Conservation (phyloP, 352 stramenopile genomes). For the Phytophthora hybrid region DNA sequence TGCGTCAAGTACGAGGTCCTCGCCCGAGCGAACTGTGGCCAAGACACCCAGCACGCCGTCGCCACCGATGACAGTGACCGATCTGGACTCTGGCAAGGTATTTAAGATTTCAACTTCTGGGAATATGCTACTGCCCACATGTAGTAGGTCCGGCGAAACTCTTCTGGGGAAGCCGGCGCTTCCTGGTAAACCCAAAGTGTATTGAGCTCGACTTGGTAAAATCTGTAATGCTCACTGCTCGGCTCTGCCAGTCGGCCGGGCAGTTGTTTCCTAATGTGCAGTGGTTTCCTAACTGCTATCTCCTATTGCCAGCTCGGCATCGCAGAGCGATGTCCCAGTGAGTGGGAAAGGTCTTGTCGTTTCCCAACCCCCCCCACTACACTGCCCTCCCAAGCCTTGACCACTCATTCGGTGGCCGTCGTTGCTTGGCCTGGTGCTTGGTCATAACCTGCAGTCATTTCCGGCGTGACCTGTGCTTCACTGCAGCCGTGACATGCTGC, state of each 20-base stretch:
- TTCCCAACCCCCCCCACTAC: neutral
- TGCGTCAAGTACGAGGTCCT: constrained; percentile 3
- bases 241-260: no score
- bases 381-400: neutral
- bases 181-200: no score
- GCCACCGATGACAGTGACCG: constrained; percentile 64
- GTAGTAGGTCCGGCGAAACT: no score
- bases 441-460: neutral
- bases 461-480: no score
- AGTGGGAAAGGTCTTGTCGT: neutral
- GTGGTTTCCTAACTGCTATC: no score
- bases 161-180: no score
- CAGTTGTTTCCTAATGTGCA: no score
- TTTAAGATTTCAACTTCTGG: constrained; percentile 74
- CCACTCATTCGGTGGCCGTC: neutral
- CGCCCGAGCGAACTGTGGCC: constrained; percentile 1
- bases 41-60: constrained; percentile 8
- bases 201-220: no score
- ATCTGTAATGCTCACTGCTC: no score
- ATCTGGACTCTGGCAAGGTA: constrained; percentile 76
- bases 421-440: neutral
- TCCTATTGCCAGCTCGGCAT: no score
- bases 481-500: neutral
- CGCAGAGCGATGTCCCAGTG: no score
- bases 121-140: constrained; percentile 60